These are phyloP conservation scores for Tulasnella sp. DNA, from an alignment of 768 basidiomycete species.

Conservation along the genomic window DNA sequence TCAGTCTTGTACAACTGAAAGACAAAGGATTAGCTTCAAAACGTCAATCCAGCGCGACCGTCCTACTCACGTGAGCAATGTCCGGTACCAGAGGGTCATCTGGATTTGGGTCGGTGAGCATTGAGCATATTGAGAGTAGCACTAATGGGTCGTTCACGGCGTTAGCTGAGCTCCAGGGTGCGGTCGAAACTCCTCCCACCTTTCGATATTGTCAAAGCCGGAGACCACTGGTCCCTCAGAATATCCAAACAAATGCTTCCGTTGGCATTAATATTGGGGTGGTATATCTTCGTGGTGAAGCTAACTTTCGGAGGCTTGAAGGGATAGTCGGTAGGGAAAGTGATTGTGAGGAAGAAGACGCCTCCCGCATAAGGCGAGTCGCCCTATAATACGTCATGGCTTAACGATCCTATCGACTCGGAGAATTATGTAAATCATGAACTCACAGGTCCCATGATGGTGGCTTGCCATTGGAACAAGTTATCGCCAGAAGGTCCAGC, in stretches of 20 bases:
- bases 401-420: background rate
- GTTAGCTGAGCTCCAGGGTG: background rate
- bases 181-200: constrained; percentile 48
- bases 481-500: constrained; percentile 97
- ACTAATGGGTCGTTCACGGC: constrained; percentile 48
- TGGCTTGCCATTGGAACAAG: constrained; percentile 99
- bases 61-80: constrained; percentile 68
- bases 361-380: constrained; percentile 99
- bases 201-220: constrained; percentile 98
- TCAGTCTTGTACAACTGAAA: constrained; percentile 91
- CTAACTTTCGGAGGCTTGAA: constrained; percentile 99
- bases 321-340: constrained; percentile 95
- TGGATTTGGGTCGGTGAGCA: constrained; percentile 98
- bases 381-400: constrained; percentile 49
- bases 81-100: constrained; percentile 99
- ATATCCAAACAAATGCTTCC: constrained; percentile 99
- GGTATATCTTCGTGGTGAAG: constrained; percentile 99
- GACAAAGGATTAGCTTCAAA: background rate
- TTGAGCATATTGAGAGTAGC: constrained; percentile 95
- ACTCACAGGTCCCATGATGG: constrained; percentile 98
- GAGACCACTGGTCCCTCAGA: constrained; percentile 97
- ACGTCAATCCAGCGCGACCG: background rate
- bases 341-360: constrained; percentile 96
- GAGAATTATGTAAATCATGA: constrained; percentile 18
- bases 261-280: constrained; percentile 99